phyloP scores from a whole-genome alignment of 1,284 basidiomycete species.

The Leccinum subrobustum region DNA sequence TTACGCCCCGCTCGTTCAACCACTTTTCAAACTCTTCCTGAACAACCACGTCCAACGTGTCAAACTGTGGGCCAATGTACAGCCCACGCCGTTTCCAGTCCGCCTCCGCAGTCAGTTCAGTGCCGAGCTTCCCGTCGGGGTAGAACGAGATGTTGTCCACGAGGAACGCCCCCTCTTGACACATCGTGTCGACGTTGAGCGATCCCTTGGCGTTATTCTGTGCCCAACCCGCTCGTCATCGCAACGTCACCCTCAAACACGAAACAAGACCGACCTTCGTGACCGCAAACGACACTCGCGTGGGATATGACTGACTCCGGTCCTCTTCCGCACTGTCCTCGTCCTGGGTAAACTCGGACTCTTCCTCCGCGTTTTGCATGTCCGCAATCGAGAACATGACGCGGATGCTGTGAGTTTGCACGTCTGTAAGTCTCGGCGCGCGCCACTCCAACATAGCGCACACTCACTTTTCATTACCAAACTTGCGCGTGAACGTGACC shows the following conservation, averaged over 20 bases:
- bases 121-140: slow-evolving; percentile 69
- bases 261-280: slow-evolving; percentile 63
- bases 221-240: slow-evolving; percentile 3
- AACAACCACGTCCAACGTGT: slow-evolving; percentile 83
- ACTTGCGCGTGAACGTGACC: slow-evolving; percentile 77
- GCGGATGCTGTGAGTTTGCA: slow-evolving; percentile 52
- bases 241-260: neutral
- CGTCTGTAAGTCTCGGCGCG: neutral
- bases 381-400: slow-evolving; percentile 85
- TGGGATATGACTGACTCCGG: slow-evolving; percentile 53
- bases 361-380: slow-evolving; percentile 49
- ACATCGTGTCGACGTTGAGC: slow-evolving; percentile 77
- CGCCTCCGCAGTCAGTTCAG: slow-evolving; percentile 81
- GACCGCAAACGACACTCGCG: slow-evolving; percentile 80
- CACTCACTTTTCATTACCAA: slow-evolving; percentile 88
- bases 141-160: slow-evolving; percentile 93
- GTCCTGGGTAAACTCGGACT: slow-evolving; percentile 44
- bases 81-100: slow-evolving; percentile 91
- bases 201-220: slow-evolving; percentile 56
- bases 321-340: slow-evolving; percentile 43
- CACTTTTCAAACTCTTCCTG: slow-evolving; percentile 51
- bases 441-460: neutral
- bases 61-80: slow-evolving; percentile 94
- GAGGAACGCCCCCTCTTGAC: slow-evolving; percentile 82
- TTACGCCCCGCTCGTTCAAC: slow-evolving; percentile 66